Conservation (phyloP, 169 alveolate species). For the Plasmodium malariae region DNA sequence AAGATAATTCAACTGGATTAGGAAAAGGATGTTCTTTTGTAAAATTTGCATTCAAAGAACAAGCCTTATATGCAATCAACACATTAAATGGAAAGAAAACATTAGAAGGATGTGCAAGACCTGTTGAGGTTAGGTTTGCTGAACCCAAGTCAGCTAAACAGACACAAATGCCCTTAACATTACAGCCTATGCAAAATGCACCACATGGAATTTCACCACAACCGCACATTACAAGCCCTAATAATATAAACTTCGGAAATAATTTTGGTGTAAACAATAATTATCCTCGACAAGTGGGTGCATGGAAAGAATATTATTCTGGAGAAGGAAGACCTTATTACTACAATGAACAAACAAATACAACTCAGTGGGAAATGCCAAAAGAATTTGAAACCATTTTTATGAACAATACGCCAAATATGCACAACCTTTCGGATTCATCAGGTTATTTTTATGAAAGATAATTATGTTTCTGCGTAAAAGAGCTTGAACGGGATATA, state of each 20-base stretch:
- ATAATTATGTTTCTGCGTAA: too few relatives aligned
- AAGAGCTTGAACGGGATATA: too few relatives aligned
- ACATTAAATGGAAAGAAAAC: conserved; percentile 86
- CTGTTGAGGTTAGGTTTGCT: conserved; percentile 93
- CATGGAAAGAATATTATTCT: conserved; percentile 90
- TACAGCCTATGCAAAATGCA: conserved; percentile 65
- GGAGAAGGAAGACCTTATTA: conserved; percentile 91
- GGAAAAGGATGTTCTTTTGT: conserved; percentile 94
- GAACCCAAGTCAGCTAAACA: conserved; percentile 83
- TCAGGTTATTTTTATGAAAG: conserved; percentile 65
- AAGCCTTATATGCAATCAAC: conserved; percentile 91
- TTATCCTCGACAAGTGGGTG: conserved; percentile 89
- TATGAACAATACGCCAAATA: conserved; percentile 53
- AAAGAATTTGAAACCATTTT: conserved; percentile 85
- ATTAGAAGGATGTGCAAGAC: conserved; percentile 88
- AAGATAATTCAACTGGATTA: conserved; percentile 89
- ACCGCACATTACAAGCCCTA: conserved; percentile 37
- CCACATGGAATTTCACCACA: conserved; percentile 69
- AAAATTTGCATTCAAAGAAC: conserved; percentile 90
- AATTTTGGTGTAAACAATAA: conserved; percentile 78
- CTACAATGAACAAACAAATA: conserved; percentile 88
- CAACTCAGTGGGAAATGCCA: conserved; percentile 94
- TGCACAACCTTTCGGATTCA: conserved; percentile 76
- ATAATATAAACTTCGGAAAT: conserved; percentile 48
- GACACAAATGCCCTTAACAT: conserved; percentile 58